Conservation (phyloP, 768 basidiomycete genomes). For the Boletus bicolor region DNA sequence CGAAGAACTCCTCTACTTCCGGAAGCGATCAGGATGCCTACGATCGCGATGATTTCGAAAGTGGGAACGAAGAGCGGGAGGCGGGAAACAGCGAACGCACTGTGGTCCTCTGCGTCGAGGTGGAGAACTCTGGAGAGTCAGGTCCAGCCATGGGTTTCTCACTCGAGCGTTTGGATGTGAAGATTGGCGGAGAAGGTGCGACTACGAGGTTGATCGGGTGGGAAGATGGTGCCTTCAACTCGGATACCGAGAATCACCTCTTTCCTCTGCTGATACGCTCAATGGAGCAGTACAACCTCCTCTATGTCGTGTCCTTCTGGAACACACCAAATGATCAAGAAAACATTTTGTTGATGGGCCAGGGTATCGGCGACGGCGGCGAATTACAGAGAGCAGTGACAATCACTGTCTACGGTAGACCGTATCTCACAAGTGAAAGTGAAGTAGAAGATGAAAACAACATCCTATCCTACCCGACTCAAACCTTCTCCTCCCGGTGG, state of each 20-base stretch:
- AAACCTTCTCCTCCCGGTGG: slow-evolving; percentile 81
- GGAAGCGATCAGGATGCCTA: slow-evolving; percentile 32
- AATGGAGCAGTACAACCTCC: slow-evolving; percentile 80
- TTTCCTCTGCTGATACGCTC: slow-evolving; percentile 75
- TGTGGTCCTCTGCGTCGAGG: slow-evolving; percentile 86
- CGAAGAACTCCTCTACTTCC: slow-evolving; percentile 30
- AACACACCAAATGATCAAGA: slow-evolving; percentile 58
- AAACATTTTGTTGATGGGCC: slow-evolving; percentile 30
- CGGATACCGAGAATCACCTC: slow-evolving; percentile 37
- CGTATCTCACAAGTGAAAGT: slow-evolving; percentile 41
- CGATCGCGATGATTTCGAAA: slow-evolving; percentile 39
- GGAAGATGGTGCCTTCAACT: slow-evolving; percentile 37
- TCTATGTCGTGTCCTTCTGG: slow-evolving; percentile 86
- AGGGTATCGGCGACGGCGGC: slow-evolving; percentile 29
- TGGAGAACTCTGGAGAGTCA: slow-evolving; percentile 77
- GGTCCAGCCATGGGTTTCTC: slow-evolving; percentile 62
- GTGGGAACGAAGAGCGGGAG: slow-evolving; percentile 46
- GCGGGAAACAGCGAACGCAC: slow-evolving; percentile 81
- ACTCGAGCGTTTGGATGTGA: slow-evolving; percentile 73
- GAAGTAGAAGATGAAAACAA: slow-evolving; percentile 18
- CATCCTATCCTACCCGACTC: slow-evolving; percentile 55
- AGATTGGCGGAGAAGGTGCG: slow-evolving; percentile 68
- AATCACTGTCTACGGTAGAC: slow-evolving; percentile 76
- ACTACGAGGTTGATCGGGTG: slow-evolving; percentile 48
- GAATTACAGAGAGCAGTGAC: slow-evolving; percentile 75